Base-by-base conservation (phyloP, 768 basidiomycete genomes). In the Lepiota brunneoincarnata region DNA sequence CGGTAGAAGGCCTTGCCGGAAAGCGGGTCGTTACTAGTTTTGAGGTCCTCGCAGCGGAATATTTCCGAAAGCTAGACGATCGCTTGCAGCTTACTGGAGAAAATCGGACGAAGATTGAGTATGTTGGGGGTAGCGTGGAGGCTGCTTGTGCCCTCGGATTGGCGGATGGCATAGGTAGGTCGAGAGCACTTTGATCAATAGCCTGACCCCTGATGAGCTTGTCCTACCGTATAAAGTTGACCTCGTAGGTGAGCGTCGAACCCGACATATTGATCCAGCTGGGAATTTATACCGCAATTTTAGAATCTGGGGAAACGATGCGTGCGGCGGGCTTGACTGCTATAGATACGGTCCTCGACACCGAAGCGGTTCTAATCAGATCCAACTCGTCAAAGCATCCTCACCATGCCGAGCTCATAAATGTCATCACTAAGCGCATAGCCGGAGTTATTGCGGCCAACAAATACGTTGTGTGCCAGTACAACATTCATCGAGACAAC, bases 271-370 rank as follows among this genome's bases (percentile, higher is more conserved):
- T 11, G 6, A 10, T 28, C 3, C 3, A 11, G 12, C 34, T 12
- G 35, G 17, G 3, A 38, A 36, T 4, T 45, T 53, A 17, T 63
- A 17, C 5, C 11, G 14, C 5, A 3, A 9, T 38, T 44, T 37
- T 66, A 95, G 96, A 98, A 73, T 99, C 96, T 15, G 97, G 97
- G 39, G 97, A 99, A 64, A 99, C 97, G 6, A 99, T 99, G 97
- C 91, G 96, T 31, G 97, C 96, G 21, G 95, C 95, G 0, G 97
- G 96, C 35, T 77, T 98, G 51, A 91, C 91, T 67, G 85, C 96
- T 37, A 98, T 99, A 63, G 89, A 86, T 12, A 98, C 93, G 9
- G 67, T 99, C 10, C 81, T 99, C 51, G 69, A 86, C 24, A 73
- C 75, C 1, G 89, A 99, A 72, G 95, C 96, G 10, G 91, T 98